phyloP scores from a whole-genome alignment of 164 flowering plant genomes.

The Stephania japonica region DNA sequence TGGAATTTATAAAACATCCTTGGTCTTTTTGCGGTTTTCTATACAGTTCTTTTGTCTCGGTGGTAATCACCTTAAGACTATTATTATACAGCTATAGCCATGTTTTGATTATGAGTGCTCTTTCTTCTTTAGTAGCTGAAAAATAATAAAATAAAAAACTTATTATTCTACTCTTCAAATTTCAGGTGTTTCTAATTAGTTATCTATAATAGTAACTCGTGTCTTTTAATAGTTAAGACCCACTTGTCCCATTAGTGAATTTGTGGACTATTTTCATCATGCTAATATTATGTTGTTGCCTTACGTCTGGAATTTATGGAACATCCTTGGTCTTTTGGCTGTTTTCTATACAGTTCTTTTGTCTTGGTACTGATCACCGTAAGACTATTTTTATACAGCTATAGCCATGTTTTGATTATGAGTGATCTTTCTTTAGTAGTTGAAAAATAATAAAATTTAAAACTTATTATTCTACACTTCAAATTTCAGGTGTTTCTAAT shows the following conservation, averaged over 20 bases:
- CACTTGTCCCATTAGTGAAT: background rate
- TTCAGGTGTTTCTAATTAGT: background rate
- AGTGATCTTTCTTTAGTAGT: too few relatives aligned
- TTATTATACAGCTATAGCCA: background rate
- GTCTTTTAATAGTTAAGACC: background rate
- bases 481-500: background rate
- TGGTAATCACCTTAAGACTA: background rate
- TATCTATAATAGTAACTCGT: background rate
- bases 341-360: background rate
- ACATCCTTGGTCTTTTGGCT: background rate
- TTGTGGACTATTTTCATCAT: background rate
- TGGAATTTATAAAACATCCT: background rate
- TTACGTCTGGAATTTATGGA: background rate
- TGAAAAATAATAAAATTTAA: too few relatives aligned
- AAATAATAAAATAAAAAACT: too few relatives aligned
- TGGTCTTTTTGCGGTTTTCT: background rate
- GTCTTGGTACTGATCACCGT: background rate
- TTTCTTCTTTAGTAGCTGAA: too few relatives aligned
- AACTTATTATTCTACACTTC: background rate
- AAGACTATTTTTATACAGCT: background rate
- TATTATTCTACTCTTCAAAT: background rate
- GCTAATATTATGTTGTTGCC: background rate
- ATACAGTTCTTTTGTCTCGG: background rate
- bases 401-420: background rate
- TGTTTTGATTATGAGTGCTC: background rate